These are phyloP conservation scores for Populus deltoides DNA, from an alignment of 345 rosid genomes.

Conservation along the genomic window DNA sequence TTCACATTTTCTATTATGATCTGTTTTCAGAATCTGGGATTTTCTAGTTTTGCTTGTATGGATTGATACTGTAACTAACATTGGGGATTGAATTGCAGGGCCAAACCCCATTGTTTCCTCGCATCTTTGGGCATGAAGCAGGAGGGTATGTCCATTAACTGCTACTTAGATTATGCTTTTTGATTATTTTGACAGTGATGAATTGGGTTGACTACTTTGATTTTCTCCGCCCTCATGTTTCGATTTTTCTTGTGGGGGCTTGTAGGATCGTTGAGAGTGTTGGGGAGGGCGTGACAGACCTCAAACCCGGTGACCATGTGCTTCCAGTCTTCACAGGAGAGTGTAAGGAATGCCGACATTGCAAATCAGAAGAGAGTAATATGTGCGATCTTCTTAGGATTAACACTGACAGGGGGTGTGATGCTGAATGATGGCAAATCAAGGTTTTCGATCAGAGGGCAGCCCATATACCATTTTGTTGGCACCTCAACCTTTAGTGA, in stretches of 20 bases:
- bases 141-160: constrained; percentile 11
- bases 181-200: background rate
- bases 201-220: background rate
- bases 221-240: no score
- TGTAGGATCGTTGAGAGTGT: constrained; percentile 41
- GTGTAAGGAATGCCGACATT: constrained; percentile 33
- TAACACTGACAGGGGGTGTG: constrained; percentile 33
- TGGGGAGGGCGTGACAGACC: constrained; percentile 36
- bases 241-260: background rate
- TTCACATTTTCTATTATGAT: background rate
- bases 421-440: constrained; percentile 39
- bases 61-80: background rate
- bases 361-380: constrained; percentile 37
- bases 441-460: constrained; percentile 41
- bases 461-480: constrained; percentile 41
- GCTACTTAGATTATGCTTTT: background rate
- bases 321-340: constrained; percentile 46
- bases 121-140: constrained; percentile 23
- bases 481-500: constrained; percentile 44
- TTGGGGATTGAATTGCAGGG: constrained; percentile 7
- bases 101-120: constrained; percentile 16
- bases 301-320: constrained; percentile 40
- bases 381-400: constrained; percentile 39
- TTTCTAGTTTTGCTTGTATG: background rate
- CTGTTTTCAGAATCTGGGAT: background rate